Conservation (phyloP, 2,329 filamentous ascomycete genomes). For the Aureobasidium sp. region DNA sequence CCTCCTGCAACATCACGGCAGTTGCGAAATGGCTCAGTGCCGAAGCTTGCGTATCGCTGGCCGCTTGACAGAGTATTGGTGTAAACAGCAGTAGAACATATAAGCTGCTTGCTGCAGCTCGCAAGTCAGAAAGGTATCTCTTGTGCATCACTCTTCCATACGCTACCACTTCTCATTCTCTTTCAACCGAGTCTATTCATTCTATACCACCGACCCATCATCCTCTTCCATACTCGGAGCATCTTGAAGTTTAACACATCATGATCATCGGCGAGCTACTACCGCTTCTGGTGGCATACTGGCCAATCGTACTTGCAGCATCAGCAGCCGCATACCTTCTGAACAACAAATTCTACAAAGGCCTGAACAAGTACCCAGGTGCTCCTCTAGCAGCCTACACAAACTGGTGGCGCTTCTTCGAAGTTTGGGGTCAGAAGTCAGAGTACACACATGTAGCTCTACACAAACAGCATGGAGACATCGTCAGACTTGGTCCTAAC, state of each 20-base stretch:
- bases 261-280: constrained; percentile 25
- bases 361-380: constrained; percentile 63
- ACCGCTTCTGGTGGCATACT: constrained; percentile 28
- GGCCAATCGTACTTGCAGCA: constrained; percentile 30
- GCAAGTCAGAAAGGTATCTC: not conserved
- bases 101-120: constrained; percentile 1
- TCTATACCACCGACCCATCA: not conserved
- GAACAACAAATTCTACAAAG: constrained; percentile 42
- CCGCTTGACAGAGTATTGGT: not conserved
- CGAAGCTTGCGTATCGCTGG: not conserved
- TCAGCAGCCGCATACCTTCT: constrained; percentile 28
- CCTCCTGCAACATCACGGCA: constrained; percentile 5
- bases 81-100: constrained; percentile 4
- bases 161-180: not conserved
- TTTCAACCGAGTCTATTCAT: not conserved
- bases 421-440: constrained; percentile 55
- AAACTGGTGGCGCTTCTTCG: constrained; percentile 66
- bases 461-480: constrained; percentile 61
- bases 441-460: constrained; percentile 60
- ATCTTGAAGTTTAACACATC: constrained; percentile 13
- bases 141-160: not conserved
- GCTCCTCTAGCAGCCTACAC: constrained; percentile 59
- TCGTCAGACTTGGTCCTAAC: constrained; percentile 69
- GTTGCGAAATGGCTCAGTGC: not conserved
- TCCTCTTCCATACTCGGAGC: not conserved